Evolutionary conservation across 176 grass and related monocot species (phyloP), one percentile per base, ranked within the genome.

Genomic region (Lolium multiflorum): DNA sequence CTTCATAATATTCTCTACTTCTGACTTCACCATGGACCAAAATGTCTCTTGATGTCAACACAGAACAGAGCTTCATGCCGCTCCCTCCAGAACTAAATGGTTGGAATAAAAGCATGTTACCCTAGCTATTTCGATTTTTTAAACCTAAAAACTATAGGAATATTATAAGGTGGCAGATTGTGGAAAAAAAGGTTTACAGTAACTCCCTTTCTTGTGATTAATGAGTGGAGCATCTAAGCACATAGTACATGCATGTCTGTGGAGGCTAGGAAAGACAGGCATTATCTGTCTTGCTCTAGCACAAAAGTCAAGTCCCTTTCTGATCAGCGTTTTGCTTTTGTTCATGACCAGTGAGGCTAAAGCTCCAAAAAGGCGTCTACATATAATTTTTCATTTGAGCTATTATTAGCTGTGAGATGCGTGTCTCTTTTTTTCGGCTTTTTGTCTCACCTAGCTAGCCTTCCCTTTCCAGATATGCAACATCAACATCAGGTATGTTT

Each of bases 231-330:
- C 12, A 74, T 74, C 71, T 74, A 74, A 49, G 22, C 71, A 25
- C 71, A 74, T 41, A 4, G 52, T 54, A 17, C 51, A 54, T 17
- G n/a, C 7, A 71, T 11, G 20, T 16, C 71, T 50, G 21, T 17
- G 3, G n/a, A 74, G 71, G 4, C 17, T 43, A 11, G 18, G 3
- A 71, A 44, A 44, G 68, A 71, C 18, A 9, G 3, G 68, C 38
- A 21, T 44, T 74, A 51, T 74, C 2, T 74, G 22, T 74, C 46
- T 9, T 28, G 71, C 71, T 74, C 13, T 74, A 51, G 71, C 71
- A 74, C 46, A 25, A 74, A 74, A 51, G 46, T 50, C 13, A 74
- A 16, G 71, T 51, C 46, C 12, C 22, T 74, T 74, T 74, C 71
- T 28, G 46, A 51, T 51, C 46, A 16, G 0, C 71, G 12, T 74